Conservation (phyloP, 768 basidiomycete genomes). For the Exidia glandulosa region DNA sequence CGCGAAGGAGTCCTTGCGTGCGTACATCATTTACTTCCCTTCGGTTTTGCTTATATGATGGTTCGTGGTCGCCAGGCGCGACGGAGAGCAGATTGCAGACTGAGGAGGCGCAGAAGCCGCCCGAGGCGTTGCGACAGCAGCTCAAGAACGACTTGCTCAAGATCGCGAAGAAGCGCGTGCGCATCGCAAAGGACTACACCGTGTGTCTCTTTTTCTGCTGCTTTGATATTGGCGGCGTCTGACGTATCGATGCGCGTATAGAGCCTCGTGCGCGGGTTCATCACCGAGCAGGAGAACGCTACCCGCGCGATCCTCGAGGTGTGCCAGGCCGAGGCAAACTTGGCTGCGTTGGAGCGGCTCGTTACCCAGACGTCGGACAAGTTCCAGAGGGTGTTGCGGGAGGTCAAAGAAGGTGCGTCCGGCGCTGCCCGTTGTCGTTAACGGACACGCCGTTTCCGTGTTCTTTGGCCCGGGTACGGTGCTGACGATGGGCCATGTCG, state of each 20-base stretch:
- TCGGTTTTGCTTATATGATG: no score
- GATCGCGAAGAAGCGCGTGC: constrained; percentile 39
- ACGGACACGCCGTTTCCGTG: no score
- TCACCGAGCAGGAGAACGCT: constrained; percentile 46
- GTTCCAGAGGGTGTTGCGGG: constrained; percentile 40
- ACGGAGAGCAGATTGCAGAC: constrained; percentile 32
- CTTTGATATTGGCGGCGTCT: background rate
- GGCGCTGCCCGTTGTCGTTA: no score
- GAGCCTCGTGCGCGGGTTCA: constrained; percentile 43
- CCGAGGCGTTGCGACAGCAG: constrained; percentile 32
- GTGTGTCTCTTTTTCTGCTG: constrained; percentile 38
- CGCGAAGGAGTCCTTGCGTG: no score
- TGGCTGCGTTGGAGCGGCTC: constrained; percentile 44
- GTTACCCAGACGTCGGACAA: constrained; percentile 48
- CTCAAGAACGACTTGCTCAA: constrained; percentile 35
- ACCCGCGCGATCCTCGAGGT: constrained; percentile 49
- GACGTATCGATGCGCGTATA: constrained; percentile 13
- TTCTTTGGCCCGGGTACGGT: no score
- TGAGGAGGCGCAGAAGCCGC: constrained; percentile 23
- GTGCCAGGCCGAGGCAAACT: constrained; percentile 57
- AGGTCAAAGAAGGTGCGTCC: constrained; percentile 44
- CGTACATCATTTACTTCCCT: no score
- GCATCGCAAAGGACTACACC: constrained; percentile 43
- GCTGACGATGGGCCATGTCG: no score
- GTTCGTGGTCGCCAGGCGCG: background rate